These are phyloP conservation scores for Castanea crenata DNA, from an alignment of 306 rosid species.

Conservation along the genomic window DNA sequence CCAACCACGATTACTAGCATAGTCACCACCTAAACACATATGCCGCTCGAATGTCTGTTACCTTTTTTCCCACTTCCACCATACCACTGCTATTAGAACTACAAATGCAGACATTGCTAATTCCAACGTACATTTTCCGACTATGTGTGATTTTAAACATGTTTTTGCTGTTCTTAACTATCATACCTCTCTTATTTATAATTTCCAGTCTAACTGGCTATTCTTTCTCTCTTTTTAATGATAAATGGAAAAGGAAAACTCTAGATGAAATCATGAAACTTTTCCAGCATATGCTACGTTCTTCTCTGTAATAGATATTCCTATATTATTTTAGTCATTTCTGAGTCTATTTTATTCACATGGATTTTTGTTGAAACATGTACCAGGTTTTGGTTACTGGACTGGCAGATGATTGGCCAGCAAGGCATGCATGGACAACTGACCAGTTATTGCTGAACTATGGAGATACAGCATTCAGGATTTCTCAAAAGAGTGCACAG, in stretches of 20 bases:
- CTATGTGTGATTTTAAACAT: neutral
- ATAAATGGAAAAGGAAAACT: neutral
- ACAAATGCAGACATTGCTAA: neutral
- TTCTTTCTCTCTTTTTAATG: neutral
- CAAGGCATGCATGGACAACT: constrained; percentile 74
- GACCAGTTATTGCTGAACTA: constrained; percentile 64
- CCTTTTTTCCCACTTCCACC: neutral
- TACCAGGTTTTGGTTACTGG: constrained; percentile 74
- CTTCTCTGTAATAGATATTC: constrained; percentile 13
- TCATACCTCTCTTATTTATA: neutral
- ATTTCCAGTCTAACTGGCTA: constrained; percentile 12
- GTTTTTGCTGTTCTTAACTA: neutral
- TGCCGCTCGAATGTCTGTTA: neutral
- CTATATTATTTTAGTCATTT: constrained; percentile 14
- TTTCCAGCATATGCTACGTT: neutral
- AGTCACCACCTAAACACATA: neutral
- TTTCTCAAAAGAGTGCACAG: constrained; percentile 71
- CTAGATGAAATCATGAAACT: neutral
- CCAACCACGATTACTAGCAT: neutral
- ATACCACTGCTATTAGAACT: neutral
- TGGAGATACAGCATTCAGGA: constrained; percentile 75
- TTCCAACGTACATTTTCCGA: neutral
- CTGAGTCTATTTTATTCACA: constrained; percentile 18
- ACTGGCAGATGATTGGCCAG: constrained; percentile 88
- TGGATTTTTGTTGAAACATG: constrained; percentile 28